Conservation (phyloP, 257 asterid species). For the Plantago ovata region DNA sequence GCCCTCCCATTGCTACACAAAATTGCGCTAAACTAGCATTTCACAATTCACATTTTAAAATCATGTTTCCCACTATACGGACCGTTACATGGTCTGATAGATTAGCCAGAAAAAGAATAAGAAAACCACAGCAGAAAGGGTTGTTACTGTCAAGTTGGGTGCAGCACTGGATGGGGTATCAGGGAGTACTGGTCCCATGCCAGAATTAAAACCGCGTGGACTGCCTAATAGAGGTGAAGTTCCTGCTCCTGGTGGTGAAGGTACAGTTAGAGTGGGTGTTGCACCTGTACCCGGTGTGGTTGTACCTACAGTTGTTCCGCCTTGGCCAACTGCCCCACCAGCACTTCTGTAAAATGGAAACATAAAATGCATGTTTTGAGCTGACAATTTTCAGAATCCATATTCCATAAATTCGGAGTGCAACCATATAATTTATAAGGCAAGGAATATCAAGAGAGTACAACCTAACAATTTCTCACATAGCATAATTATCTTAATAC, state of each 20-base stretch:
- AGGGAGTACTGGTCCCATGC: slow-evolving; percentile 30
- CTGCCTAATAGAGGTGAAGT: slow-evolving; percentile 29
- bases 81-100: slow-evolving; percentile 16
- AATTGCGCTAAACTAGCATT: slow-evolving; percentile 39
- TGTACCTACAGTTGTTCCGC: slow-evolving; percentile 23
- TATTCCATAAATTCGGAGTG: too few species aligned
- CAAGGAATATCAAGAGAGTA: not conserved
- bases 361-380: not conserved
- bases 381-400: not conserved
- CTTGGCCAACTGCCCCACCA: slow-evolving; percentile 40
- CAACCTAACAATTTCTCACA: not conserved
- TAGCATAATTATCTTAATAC: not conserved
- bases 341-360: slow-evolving; percentile 39
- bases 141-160: slow-evolving; percentile 8
- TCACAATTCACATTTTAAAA: slow-evolving; percentile 8
- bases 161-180: slow-evolving; percentile 28
- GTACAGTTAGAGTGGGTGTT: slow-evolving; percentile 22
- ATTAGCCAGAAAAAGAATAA: slow-evolving; percentile 28
- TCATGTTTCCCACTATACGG: not conserved
- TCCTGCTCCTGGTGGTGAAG: slow-evolving; percentile 42
- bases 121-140: slow-evolving; percentile 13
- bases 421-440: too few species aligned
- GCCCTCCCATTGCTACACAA: slow-evolving; percentile 28
- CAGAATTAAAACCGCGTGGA: slow-evolving; percentile 42
- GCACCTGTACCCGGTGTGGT: slow-evolving; percentile 24